Percentiles rank a stretch among this genome's conserved stretches.
Evolutionary conservation across 2,329 filamentous ascomycete genomes (phyloP).

Genomic region (Fusarium denticulatum): DNA sequence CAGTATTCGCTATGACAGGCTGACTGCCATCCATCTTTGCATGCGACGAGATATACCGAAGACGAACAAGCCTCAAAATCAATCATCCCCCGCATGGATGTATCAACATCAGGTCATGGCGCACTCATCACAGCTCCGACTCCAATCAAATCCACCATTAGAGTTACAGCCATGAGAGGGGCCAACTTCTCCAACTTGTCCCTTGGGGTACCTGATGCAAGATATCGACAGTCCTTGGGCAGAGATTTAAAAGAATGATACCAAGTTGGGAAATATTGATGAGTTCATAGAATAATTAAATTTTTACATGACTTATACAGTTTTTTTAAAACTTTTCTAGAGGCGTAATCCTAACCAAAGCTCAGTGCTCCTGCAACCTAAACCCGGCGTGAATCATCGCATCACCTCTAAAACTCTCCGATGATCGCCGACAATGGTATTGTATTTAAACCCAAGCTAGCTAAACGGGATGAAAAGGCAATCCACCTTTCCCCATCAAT

Average conservation of each 20-base stretch:
- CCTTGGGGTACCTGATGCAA: background rate
- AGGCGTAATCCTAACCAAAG: background rate
- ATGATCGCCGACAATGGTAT: background rate
- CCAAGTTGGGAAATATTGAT: background rate
- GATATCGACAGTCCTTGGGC: background rate
- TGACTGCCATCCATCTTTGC: no score
- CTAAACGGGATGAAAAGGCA: background rate
- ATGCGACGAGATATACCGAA: background rate
- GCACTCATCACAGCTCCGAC: background rate
- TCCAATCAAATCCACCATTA: no score
- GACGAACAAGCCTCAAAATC: background rate
- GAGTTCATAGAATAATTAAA: background rate
- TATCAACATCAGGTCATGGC: background rate
- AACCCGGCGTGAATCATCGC: background rate
- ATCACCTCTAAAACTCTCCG: background rate
- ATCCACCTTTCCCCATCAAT: background rate
- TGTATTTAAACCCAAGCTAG: background rate
- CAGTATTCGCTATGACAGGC: background rate
- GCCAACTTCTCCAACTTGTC: background rate
- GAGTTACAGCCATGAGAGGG: background rate
- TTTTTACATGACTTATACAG: no score
- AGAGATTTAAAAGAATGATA: background rate
- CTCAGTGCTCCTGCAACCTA: background rate
- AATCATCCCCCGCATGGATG: background rate
- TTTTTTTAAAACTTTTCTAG: rapidly evolving